Evolutionary conservation across 1,284 basidiomycete species (phyloP).

Genomic region (Ceratobasidium theobromae): DNA sequence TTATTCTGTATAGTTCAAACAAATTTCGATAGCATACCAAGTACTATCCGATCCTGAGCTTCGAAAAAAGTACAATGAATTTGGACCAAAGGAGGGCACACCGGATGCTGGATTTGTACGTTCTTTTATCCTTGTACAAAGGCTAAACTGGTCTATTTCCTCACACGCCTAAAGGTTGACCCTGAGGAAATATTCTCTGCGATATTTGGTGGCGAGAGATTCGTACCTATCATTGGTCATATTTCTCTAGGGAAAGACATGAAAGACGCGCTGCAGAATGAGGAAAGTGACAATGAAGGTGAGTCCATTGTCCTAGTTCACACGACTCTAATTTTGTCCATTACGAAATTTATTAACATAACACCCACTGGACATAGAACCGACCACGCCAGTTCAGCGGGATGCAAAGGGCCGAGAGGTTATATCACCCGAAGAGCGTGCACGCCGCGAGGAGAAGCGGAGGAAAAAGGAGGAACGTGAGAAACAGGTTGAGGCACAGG

Average conservation of each 20-base stretch:
- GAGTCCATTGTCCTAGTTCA: neutral
- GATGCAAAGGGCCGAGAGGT: slow-evolving; percentile 71
- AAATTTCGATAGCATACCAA: slow-evolving; percentile 81
- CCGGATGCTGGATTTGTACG: slow-evolving; percentile 65
- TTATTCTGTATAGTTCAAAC: slow-evolving; percentile 60
- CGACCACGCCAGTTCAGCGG: slow-evolving; percentile 46
- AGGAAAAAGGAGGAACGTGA: slow-evolving; percentile 77
- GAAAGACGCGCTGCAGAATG: slow-evolving; percentile 94
- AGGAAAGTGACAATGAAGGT: slow-evolving; percentile 61
- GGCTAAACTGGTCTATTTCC: neutral
- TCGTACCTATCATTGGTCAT: slow-evolving; percentile 79
- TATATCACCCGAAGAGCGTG: slow-evolving; percentile 80
- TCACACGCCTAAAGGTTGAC: slow-evolving; percentile 48
- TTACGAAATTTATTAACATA: neutral
- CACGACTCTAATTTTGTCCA: neutral
- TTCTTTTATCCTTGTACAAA: neutral
- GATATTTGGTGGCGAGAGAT: slow-evolving; percentile 87
- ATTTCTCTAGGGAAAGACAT: slow-evolving; percentile 90
- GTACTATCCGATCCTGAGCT: slow-evolving; percentile 78
- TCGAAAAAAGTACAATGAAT: slow-evolving; percentile 86
- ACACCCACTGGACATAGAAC: slow-evolving; percentile 36
- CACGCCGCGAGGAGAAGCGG: slow-evolving; percentile 73
- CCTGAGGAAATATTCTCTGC: slow-evolving; percentile 91
- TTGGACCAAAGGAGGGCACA: slow-evolving; percentile 74
- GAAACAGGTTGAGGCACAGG: slow-evolving; percentile 67